Percentiles rank a stretch among this genome's conserved stretches.
phyloP scores from a whole-genome alignment of 2,329 filamentous ascomycete genomes.

The Trichoderma koningiopsis region DNA sequence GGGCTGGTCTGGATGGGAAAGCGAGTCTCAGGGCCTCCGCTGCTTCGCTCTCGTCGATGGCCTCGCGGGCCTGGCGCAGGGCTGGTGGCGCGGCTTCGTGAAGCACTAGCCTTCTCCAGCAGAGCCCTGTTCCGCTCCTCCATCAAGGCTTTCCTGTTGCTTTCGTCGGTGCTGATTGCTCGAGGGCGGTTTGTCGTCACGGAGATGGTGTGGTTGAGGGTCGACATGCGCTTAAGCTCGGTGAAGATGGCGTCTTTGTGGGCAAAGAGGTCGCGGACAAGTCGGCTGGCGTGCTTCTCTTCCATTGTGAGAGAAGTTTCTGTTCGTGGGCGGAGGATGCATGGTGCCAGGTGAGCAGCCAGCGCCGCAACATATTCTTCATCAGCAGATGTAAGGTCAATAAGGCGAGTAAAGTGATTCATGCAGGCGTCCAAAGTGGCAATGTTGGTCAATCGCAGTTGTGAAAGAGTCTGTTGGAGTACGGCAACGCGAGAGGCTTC shows the following conservation, averaged over 20 bases:
- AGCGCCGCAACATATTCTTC: slow-evolving; percentile 79
- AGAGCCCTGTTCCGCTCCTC: slow-evolving; percentile 88
- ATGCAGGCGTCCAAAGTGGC: slow-evolving; percentile 97
- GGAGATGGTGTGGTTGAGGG: slow-evolving; percentile 66
- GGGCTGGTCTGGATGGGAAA: slow-evolving; percentile 80
- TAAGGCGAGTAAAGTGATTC: slow-evolving; percentile 95
- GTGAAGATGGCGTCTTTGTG: slow-evolving; percentile 96
- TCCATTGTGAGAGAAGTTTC: slow-evolving; percentile 94
- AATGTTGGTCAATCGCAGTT: slow-evolving; percentile 94
- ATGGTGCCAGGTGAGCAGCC: slow-evolving; percentile 75
- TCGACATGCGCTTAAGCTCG: slow-evolving; percentile 88
- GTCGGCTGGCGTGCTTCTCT: slow-evolving; percentile 87
- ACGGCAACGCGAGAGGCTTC: slow-evolving; percentile 83
- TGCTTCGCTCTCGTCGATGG: slow-evolving; percentile 81
- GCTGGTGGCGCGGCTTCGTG: slow-evolving; percentile 73
- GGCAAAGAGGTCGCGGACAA: slow-evolving; percentile 87
- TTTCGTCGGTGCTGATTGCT: slow-evolving; percentile 93
- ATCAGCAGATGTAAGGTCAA: slow-evolving; percentile 94
- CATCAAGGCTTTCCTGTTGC: slow-evolving; percentile 89
- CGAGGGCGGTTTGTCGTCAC: slow-evolving; percentile 65
- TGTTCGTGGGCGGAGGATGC: slow-evolving; percentile 80
- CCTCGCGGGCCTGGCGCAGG: slow-evolving; percentile 64
- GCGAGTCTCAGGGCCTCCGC: slow-evolving; percentile 70
- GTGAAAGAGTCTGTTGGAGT: slow-evolving; percentile 91
- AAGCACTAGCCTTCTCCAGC: slow-evolving; percentile 64